These are phyloP conservation scores for Trichoderma harzianum DNA, from an alignment of 2,329 filamentous ascomycete genomes.

Conservation along the genomic window DNA sequence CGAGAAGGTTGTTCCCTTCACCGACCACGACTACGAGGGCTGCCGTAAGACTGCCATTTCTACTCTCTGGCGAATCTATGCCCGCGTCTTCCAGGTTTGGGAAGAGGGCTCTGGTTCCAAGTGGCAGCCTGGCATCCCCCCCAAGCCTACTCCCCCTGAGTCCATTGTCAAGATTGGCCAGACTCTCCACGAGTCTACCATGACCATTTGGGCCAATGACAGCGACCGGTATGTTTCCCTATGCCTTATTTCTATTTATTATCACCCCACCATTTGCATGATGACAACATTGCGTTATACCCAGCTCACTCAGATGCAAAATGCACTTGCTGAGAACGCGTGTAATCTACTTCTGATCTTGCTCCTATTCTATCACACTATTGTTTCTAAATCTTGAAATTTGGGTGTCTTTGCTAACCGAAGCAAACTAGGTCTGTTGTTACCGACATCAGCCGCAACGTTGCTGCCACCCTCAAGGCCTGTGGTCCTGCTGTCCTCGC, in stretches of 20 bases:
- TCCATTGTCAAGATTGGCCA: conserved; percentile 83
- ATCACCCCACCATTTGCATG: conserved; percentile 45
- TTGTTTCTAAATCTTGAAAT: conserved; percentile 2
- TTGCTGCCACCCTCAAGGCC: conserved; percentile 84
- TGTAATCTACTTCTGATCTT: conserved; percentile 41
- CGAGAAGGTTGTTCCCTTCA: conserved; percentile 73
- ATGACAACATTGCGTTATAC: conserved; percentile 93
- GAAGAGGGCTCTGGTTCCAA: conserved; percentile 72
- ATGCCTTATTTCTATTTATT: conserved; percentile 19
- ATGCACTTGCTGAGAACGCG: conserved; percentile 85
- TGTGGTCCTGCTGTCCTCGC: conserved; percentile 84
- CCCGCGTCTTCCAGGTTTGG: conserved; percentile 82
- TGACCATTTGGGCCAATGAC: conserved; percentile 85
- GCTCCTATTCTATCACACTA: conserved; percentile 26
- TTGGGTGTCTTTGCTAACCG: conserved; percentile 38
- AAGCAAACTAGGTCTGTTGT: conserved; percentile 66
- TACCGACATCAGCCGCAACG: conserved; percentile 91
- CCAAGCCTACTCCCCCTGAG: conserved; percentile 72
- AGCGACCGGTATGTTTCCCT: conserved; percentile 76
- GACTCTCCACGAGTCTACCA: conserved; percentile 78
- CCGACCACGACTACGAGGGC: conserved; percentile 88
- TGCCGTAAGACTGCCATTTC: conserved; percentile 88
- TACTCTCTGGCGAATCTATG: conserved; percentile 90
- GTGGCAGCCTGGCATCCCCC: conserved; percentile 84
- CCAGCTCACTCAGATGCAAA: conserved; percentile 99